phyloP scores from a whole-genome alignment of 1,139 yeast genomes.

The Yarrowia galli region DNA sequence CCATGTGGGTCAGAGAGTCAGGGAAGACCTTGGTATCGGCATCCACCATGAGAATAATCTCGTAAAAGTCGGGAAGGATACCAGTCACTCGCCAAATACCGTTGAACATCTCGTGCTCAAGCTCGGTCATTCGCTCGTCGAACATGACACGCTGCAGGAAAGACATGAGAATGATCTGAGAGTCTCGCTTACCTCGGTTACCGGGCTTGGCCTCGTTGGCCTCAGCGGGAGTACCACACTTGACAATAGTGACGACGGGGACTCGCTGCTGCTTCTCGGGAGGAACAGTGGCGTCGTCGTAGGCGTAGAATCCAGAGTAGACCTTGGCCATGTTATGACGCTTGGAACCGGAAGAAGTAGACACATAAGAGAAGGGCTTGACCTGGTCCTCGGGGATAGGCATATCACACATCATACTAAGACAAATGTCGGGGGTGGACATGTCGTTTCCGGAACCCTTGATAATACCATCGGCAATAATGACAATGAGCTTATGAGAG shows the following conservation, averaged over 20 bases:
- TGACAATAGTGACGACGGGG: conserved; percentile 82
- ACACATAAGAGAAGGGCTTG: conserved; percentile 82
- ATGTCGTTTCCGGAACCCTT: conserved; percentile 90
- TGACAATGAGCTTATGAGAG: conserved; percentile 83
- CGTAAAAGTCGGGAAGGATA: conserved; percentile 84
- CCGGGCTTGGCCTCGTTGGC: conserved; percentile 86
- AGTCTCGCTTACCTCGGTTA: conserved; percentile 97
- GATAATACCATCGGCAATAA: conserved; percentile 91
- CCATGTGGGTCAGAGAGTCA: conserved; percentile 90
- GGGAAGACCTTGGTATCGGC: conserved; percentile 95
- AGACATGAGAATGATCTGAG: conserved; percentile 92
- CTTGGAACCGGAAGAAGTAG: conserved; percentile 90
- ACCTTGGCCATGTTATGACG: conserved; percentile 99
- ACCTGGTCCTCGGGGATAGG: conserved; percentile 75
- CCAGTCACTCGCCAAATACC: conserved; percentile 90
- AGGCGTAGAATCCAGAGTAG: conserved; percentile 82
- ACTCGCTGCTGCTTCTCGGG: conserved; percentile 85
- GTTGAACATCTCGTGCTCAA: conserved; percentile 81
- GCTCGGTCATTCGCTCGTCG: conserved; percentile 95
- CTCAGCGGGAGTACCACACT: conserved; percentile 93
- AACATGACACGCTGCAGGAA: conserved; percentile 90
- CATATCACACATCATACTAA: conserved; percentile 89
- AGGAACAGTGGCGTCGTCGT: conserved; percentile 75
- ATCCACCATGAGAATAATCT: conserved; percentile 90
- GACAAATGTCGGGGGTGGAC: conserved; percentile 87